Evolutionary conservation across 495 filamentous ascomycete species (phyloP).

Genomic region (Hyaloscypha hepaticicola): DNA sequence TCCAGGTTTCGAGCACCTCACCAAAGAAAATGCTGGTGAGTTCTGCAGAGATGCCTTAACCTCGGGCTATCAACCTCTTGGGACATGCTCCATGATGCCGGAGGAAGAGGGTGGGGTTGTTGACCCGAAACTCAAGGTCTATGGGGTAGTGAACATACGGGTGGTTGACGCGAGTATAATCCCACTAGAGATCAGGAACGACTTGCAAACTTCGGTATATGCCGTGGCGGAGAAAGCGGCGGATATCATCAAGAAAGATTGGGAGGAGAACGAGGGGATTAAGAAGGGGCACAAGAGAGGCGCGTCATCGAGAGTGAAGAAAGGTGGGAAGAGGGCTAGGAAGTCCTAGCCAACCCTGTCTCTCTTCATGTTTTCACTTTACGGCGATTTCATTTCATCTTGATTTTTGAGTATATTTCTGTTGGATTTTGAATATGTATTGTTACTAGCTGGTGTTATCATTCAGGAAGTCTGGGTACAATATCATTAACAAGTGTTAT

Average conservation of each 20-base stretch:
- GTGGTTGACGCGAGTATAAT: conserved; percentile 57
- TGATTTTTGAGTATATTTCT: no score
- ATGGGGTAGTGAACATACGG: conserved; percentile 47
- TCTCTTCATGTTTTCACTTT: background rate
- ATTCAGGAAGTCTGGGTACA: no score
- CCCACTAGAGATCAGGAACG: conserved; percentile 46
- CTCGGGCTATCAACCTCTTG: conserved; percentile 32
- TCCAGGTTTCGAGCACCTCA: background rate
- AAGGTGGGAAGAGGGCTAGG: conserved; percentile 1
- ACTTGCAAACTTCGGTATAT: conserved; percentile 51
- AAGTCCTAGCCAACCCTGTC: background rate
- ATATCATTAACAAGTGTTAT: no score
- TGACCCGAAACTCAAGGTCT: conserved; percentile 51
- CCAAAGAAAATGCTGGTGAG: background rate
- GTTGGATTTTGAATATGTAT: no score
- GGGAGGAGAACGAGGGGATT: background rate
- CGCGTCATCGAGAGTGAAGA: background rate
- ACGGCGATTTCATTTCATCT: background rate
- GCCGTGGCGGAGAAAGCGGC: conserved; percentile 54
- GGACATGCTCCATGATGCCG: conserved; percentile 38
- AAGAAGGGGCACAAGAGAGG: background rate
- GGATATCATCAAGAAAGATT: conserved; percentile 49
- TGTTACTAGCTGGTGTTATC: no score
- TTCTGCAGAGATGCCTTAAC: background rate
- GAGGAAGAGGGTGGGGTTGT: conserved; percentile 45